These are phyloP conservation scores for Solanum microdontum DNA, from an alignment of 257 asterid species.

Conservation along the genomic window DNA sequence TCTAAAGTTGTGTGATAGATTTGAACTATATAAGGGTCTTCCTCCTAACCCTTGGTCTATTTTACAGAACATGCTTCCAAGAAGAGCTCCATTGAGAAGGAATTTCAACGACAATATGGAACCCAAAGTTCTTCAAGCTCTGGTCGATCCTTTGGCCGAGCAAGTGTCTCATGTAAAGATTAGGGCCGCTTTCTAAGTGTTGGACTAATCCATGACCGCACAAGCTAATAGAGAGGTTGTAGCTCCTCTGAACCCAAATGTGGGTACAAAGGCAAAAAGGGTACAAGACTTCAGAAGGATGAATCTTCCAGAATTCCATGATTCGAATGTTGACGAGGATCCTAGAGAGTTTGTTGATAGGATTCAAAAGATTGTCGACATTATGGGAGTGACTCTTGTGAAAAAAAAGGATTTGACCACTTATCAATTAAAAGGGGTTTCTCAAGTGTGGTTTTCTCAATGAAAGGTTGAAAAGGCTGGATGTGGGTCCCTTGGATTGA, in stretches of 20 bases:
- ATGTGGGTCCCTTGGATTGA: background rate
- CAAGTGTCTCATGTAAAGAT: no score
- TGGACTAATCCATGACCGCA: background rate
- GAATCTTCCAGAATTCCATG: background rate
- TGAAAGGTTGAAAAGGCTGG: background rate
- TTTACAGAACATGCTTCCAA: background rate
- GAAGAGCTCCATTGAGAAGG: background rate
- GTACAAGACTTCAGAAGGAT: background rate
- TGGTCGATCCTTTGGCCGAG: background rate
- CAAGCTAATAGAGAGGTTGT: background rate
- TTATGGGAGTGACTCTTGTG: background rate
- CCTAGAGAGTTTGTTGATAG: background rate
- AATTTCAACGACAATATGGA: background rate
- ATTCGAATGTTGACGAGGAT: background rate
- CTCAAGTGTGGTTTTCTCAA: background rate
- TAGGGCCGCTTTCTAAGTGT: background rate
- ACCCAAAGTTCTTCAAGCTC: background rate
- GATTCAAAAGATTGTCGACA: background rate
- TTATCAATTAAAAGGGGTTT: background rate
- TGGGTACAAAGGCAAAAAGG: background rate
- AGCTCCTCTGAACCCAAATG: background rate
- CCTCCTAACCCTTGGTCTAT: background rate
- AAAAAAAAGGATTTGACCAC: background rate
- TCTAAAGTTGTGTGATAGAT: background rate
- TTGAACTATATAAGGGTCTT: background rate